Percentiles rank a stretch among this genome's conserved stretches.
These are phyloP conservation scores for Hortiboletus flavorubellus DNA, from an alignment of 768 basidiomycete species.

Conservation along the genomic window DNA sequence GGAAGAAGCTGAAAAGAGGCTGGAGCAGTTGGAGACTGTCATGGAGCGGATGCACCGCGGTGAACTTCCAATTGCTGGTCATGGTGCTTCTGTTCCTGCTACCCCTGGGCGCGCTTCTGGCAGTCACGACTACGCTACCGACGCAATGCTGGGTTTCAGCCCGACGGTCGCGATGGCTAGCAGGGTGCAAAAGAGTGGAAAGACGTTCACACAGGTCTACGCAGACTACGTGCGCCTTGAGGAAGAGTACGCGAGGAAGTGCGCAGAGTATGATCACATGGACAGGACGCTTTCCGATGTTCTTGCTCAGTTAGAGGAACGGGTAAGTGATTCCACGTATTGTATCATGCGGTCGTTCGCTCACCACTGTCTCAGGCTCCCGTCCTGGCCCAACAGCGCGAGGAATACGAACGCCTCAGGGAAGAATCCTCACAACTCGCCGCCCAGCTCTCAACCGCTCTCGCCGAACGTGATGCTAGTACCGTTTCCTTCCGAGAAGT, in stretches of 20 bases:
- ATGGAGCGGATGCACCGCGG: slow-evolving; percentile 68
- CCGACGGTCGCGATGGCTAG: slow-evolving; percentile 87
- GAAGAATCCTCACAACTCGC: slow-evolving; percentile 79
- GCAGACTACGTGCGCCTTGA: slow-evolving; percentile 85
- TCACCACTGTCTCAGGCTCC: slow-evolving; percentile 61
- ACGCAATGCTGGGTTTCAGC: slow-evolving; percentile 68
- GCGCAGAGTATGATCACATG: slow-evolving; percentile 81
- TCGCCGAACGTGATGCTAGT: slow-evolving; percentile 72
- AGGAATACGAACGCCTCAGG: slow-evolving; percentile 82
- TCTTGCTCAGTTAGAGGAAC: slow-evolving; percentile 86
- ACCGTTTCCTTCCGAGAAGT: slow-evolving; percentile 53
- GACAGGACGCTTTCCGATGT: slow-evolving; percentile 76
- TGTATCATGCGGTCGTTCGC: not conserved
- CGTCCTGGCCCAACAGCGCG: slow-evolving; percentile 82
- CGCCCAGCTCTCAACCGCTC: slow-evolving; percentile 69
- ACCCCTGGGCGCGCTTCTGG: slow-evolving; percentile 43
- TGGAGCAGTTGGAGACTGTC: slow-evolving; percentile 72
- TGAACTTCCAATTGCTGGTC: slow-evolving; percentile 58
- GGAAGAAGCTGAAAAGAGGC: slow-evolving; percentile 66
- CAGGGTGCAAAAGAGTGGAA: slow-evolving; percentile 74
- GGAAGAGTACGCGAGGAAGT: slow-evolving; percentile 75
- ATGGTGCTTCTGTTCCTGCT: slow-evolving; percentile 35
- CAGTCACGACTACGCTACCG: slow-evolving; percentile 40
- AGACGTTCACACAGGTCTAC: slow-evolving; percentile 94
- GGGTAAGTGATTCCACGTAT: slow-evolving; percentile 41